Evolutionary conservation across 768 basidiomycete species (phyloP), one percentile per base, ranked within the genome.

Genomic region (Vararia minispora): DNA sequence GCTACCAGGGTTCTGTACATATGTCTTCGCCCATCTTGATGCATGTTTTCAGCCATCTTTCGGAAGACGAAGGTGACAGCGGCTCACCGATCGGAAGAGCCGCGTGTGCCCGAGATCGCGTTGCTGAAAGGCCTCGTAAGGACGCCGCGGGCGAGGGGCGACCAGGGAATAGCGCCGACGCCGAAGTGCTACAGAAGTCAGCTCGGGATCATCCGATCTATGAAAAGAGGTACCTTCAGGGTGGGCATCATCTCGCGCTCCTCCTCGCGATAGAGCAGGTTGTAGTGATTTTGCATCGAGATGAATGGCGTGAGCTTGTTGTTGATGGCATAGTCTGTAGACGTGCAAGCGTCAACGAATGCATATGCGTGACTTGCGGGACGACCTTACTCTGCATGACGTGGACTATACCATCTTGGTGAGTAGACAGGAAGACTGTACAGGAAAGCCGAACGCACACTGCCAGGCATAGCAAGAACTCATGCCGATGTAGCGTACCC

Each of bases 261-360:
- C 51, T 79, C 76, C 51, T 78, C 76, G 29, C 74, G 66, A 49
- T 77, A 77, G 26, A 72, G 31, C 5, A 74, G 60, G 41, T 52
- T 67, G 50, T 77, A 68, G 43, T 72, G 66, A 54, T 78, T 75
- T 53, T 78, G 36, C 36, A 36, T 36, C 4, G 25, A 24, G 21
- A 36, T 36, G 25, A 36, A 36, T 14, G 35, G 35, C 12, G 35
- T 37, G 7, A 37, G 28, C 8, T 37, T 37, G 27, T 37, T 25
- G 5, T 14, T 8, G 26, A 37, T 29, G n/a, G 36, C 36, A 13
- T 37, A 37, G 48, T 58, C 60, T 61, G 29, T 14, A 13, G 11
- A 13, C 12, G 23, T 14, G 8, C 14, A 11, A 35, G 28, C 24
- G 23, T 16, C 5, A 2, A 11, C n/a, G 23, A 8, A 5, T 10